Evolutionary conservation across 306 rosid genomes (phyloP), one percentile per base, ranked within the genome.

Genomic region (Cucurbita argyrosperma): DNA sequence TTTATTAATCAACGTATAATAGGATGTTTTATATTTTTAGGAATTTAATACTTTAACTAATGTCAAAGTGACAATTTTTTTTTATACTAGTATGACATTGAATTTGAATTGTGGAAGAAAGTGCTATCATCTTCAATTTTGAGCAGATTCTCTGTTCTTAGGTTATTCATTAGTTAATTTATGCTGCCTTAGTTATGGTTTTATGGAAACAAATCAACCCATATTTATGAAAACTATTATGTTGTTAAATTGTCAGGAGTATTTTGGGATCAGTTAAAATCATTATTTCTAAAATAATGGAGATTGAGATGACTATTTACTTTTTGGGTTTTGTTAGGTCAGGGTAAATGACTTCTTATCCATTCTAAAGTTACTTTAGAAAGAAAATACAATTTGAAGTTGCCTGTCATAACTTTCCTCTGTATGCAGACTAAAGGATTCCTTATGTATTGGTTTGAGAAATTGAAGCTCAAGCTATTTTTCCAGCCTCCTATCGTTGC

Each of bases 401-500:
- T 18, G 67, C 64, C 70, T 74, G 35, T 59, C 79, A 4, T 59
- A 65, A 76, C 79, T 77, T 23, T 63, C 35, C 40, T 76, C 60
- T 74, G 72, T 54, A 68, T 84, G 89, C 96, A 95, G 99, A 74
- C 92, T 37, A 79, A 76, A 78, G 66, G 46, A 39, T 8, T 88
- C 52, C 57, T 85, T 1, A 1, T 53, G 8, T 78, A 80, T 71
- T 9, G 92, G 21, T 89, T 81, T 54, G 97, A 88, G 51, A 91
- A 84, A 82, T 87, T 95, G 91, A 95, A 88, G 89, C 92, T 95
- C 79, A 84, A 87, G 84, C 97, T 89, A 86, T 84, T 95, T 79
- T 85, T 89, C 75, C 97, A 95, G 66, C 99, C 99, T 53, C 96
- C 99, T 80, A 95, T 95, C 30, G 83, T 95, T 72, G 97, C 99